A percentile compares a stretch with the other conserved stretches of the same genome.
Evolutionary conservation across 2,329 filamentous ascomycete species (phyloP).

Genomic region (Kalaharituber pfeilii): DNA sequence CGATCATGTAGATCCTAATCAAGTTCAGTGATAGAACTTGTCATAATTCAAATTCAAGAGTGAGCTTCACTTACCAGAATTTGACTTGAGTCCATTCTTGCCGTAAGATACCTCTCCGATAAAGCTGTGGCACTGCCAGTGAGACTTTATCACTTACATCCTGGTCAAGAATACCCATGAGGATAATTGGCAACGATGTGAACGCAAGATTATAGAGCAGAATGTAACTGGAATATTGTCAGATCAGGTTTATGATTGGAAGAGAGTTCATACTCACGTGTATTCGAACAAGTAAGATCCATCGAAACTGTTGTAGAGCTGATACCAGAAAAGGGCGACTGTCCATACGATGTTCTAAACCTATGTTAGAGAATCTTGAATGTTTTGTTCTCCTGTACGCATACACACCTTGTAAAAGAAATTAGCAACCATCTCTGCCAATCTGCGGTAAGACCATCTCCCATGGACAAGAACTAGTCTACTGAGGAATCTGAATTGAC

Average conservation of each 20-base stretch:
- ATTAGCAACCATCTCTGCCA: slow-evolving; percentile 88
- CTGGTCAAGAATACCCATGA: slow-evolving; percentile 94
- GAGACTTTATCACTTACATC: slow-evolving; percentile 91
- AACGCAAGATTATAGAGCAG: slow-evolving; percentile 92
- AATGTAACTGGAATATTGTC: slow-evolving; percentile 43
- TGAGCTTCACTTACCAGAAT: slow-evolving; percentile 59
- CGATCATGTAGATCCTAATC: slow-evolving; percentile 71
- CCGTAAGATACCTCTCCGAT: slow-evolving; percentile 85
- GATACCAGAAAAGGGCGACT: slow-evolving; percentile 92
- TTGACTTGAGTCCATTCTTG: slow-evolving; percentile 91
- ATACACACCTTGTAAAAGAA: slow-evolving; percentile 81
- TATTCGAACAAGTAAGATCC: slow-evolving; percentile 96
- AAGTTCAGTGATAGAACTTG: slow-evolving; percentile 25
- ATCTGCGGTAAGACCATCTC: slow-evolving; percentile 84
- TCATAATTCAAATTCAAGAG: not conserved
- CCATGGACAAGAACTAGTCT: slow-evolving; percentile 77
- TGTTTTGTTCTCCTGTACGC: too few species aligned
- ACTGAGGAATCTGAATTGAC: slow-evolving; percentile 78
- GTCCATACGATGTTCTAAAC: slow-evolving; percentile 85
- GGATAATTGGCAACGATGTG: slow-evolving; percentile 81
- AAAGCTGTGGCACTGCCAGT: slow-evolving; percentile 83
- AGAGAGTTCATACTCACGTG: slow-evolving; percentile 31
- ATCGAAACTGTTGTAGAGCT: slow-evolving; percentile 89
- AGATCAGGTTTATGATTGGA: not conserved
- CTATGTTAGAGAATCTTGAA: not conserved